Percentiles rank a stretch among this genome's conserved stretches.
Conservation (phyloP, 2,329 filamentous ascomycete species). For the Colletotrichum sp. region DNA sequence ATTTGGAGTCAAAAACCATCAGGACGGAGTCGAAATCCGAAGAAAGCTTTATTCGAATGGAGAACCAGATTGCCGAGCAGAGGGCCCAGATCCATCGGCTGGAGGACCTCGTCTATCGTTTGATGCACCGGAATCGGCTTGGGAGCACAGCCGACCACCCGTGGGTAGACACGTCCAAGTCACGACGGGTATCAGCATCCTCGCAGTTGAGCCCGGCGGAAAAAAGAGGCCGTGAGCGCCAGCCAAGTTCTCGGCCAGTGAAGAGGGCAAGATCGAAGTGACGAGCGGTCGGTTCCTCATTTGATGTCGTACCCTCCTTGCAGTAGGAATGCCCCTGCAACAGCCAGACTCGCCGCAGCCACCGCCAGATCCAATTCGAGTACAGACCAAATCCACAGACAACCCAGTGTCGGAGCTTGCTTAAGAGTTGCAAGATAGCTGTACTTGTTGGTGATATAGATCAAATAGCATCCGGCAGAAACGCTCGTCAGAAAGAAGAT, state of each 20-base stretch:
- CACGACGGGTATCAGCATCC: neutral
- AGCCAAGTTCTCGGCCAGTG: neutral
- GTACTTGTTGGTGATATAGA: constrained; percentile 79
- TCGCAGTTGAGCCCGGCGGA: constrained; percentile 7
- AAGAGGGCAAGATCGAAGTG: constrained; percentile 15
- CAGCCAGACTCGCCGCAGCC: constrained; percentile 61
- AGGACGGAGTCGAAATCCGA: constrained; percentile 33
- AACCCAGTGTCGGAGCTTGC: constrained; percentile 84
- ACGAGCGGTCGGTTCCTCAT: constrained; percentile 11
- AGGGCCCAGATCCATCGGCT: constrained; percentile 30
- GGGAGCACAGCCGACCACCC: constrained; percentile 3
- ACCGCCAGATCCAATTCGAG: constrained; percentile 79
- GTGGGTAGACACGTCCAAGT: constrained; percentile 4
- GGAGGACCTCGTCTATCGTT: constrained; percentile 28
- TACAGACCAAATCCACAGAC: constrained; percentile 91
- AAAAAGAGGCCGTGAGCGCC: constrained; percentile 1
- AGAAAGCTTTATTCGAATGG: constrained; percentile 28
- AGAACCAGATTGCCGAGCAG: constrained; percentile 28
- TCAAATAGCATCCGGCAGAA: constrained; percentile 75
- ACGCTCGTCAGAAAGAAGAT: constrained; percentile 70
- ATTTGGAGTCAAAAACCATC: constrained; percentile 37
- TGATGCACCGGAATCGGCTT: constrained; percentile 26
- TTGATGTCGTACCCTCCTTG: constrained; percentile 55
- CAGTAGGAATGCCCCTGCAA: constrained; percentile 51
- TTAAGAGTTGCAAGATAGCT: constrained; percentile 93